Conservation (phyloP, 2,329 filamentous ascomycete species). For the Lizonia empirigonia region DNA sequence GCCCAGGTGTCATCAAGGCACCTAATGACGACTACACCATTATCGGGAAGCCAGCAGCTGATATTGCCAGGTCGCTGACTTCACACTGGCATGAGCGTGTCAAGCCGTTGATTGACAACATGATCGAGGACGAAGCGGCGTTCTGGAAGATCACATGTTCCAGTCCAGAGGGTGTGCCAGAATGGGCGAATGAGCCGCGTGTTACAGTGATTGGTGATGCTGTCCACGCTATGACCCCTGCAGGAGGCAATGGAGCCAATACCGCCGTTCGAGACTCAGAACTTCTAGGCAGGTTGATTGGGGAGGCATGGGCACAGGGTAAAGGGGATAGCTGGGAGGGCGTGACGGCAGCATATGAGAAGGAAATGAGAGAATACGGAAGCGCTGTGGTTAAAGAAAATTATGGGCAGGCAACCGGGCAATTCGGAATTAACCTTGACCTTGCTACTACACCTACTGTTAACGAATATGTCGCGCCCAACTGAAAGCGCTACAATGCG, state of each 20-base stretch:
- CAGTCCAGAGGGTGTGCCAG: constrained; percentile 62
- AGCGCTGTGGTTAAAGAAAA: constrained; percentile 56
- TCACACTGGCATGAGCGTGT: constrained; percentile 62
- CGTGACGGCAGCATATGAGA: constrained; percentile 47
- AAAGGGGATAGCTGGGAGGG: constrained; percentile 34
- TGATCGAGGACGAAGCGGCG: constrained; percentile 62
- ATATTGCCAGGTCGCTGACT: constrained; percentile 62
- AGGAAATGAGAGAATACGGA: constrained; percentile 46
- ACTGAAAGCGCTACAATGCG: constrained; percentile 6
- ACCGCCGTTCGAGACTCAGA: constrained; percentile 53
- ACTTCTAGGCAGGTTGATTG: constrained; percentile 48
- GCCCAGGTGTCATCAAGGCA: constrained; percentile 62
- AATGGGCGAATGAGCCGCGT: constrained; percentile 63
- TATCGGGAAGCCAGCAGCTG: constrained; percentile 61
- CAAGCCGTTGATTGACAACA: constrained; percentile 63
- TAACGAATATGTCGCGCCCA: constrained; percentile 28
- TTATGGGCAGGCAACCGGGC: constrained; percentile 48
- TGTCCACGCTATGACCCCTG: constrained; percentile 55
- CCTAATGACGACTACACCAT: constrained; percentile 67
- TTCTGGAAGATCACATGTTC: constrained; percentile 73
- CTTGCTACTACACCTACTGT: constrained; percentile 19
- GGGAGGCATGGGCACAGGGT: constrained; percentile 32
- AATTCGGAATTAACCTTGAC: constrained; percentile 29
- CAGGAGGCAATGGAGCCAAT: constrained; percentile 54
- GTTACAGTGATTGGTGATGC: constrained; percentile 55